phyloP scores from a whole-genome alignment of 306 rosid species.

The Quercus variabilis region DNA sequence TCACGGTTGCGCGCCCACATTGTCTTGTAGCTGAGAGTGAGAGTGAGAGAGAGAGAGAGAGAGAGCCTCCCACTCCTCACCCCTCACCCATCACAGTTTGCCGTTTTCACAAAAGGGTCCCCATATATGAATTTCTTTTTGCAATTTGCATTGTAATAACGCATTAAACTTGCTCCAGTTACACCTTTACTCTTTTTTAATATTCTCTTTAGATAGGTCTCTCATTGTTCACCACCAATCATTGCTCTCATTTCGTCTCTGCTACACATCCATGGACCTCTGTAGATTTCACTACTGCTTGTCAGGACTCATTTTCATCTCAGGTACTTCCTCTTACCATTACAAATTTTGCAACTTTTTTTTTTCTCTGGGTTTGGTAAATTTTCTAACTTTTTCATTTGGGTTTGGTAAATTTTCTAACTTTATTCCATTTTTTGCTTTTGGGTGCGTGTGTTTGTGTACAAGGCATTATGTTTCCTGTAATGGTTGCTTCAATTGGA shows the following conservation, averaged over 20 bases:
- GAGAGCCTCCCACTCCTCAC: too few relatives aligned
- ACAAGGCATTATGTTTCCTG: constrained; percentile 27
- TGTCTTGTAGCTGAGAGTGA: neutral
- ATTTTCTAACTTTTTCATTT: neutral
- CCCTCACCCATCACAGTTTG: too few relatives aligned
- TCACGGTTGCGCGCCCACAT: neutral
- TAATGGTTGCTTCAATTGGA: constrained; percentile 52
- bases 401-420: neutral
- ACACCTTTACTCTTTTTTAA: neutral
- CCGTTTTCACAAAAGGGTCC: too few relatives aligned
- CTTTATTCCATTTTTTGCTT: neutral
- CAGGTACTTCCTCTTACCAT: constrained; percentile 11
- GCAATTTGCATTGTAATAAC: too few relatives aligned
- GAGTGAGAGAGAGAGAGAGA: too few relatives aligned
- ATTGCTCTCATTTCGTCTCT: neutral
- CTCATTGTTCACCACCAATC: neutral
- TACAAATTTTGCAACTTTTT: neutral
- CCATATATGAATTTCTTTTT: too few relatives aligned
- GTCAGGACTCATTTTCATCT: constrained; percentile 9
- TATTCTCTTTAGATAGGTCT: neutral
- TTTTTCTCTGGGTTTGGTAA: neutral
- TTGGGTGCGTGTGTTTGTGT: neutral
- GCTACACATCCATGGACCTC: constrained; percentile 37
- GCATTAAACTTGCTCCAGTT: too few relatives aligned
- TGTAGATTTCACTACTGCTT: constrained; percentile 10